phyloP scores from a whole-genome alignment of 2,329 filamentous ascomycete species.

The Penicillium corylophilum region DNA sequence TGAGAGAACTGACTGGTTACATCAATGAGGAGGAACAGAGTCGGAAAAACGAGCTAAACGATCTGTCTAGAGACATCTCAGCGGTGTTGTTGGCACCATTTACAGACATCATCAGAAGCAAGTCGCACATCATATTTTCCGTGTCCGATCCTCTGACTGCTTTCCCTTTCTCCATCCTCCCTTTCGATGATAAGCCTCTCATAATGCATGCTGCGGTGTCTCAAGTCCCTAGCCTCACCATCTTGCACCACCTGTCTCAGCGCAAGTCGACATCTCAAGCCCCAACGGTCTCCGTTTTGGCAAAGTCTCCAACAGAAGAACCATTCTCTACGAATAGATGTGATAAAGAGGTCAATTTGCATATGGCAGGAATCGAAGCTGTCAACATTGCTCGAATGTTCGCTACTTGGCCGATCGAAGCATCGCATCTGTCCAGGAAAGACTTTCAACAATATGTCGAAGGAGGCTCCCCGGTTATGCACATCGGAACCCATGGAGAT shows the following conservation, averaged over 20 bases:
- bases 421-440: constrained; percentile 20
- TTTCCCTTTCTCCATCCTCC: constrained; percentile 22
- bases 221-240: constrained; percentile 24
- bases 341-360: constrained; percentile 17
- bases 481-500: constrained; percentile 26
- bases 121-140: constrained; percentile 25
- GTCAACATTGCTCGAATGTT: constrained; percentile 27
- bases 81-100: constrained; percentile 19
- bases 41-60: constrained; percentile 11
- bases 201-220: constrained; percentile 23
- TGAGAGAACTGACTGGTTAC: constrained; percentile 22
- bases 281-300: constrained; percentile 25
- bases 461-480: constrained; percentile 21
- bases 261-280: constrained; percentile 12
- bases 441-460: constrained; percentile 23
- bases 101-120: constrained; percentile 14
- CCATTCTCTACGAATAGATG: background rate
- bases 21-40: constrained; percentile 13
- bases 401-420: constrained; percentile 27
- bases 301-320: constrained; percentile 18
- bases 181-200: constrained; percentile 20
- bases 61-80: constrained; percentile 16
- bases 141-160: constrained; percentile 25
- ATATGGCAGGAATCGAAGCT: constrained; percentile 27
- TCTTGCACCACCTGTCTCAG: constrained; percentile 22